Evolutionary conservation across 1,284 basidiomycete genomes (phyloP).

Genomic region (Ganoderma multipileum): DNA sequence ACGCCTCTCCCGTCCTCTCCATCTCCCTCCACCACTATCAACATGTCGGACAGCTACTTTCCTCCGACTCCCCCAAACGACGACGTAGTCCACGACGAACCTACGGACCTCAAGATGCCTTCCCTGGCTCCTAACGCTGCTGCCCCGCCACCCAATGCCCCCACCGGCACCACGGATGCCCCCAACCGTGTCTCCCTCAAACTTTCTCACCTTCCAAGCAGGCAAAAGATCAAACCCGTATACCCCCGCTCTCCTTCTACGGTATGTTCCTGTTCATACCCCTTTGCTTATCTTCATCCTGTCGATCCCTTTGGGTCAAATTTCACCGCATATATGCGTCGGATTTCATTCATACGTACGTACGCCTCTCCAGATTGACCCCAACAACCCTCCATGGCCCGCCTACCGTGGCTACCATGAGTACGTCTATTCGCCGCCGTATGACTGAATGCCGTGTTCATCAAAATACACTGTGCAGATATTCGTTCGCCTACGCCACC

Average conservation of each 20-base stretch:
- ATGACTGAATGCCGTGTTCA: not conserved
- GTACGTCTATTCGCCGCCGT: constrained; percentile 17
- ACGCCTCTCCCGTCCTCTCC: not conserved
- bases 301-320: constrained; percentile 8
- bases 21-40: not conserved
- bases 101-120: constrained; percentile 17
- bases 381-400: constrained; percentile 97
- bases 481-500: constrained; percentile 92
- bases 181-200: constrained; percentile 70
- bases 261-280: constrained; percentile 44
- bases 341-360: constrained; percentile 10
- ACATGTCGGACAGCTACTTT: constrained; percentile 32
- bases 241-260: constrained; percentile 78
- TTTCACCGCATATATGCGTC: constrained; percentile 12
- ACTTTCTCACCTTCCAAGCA: constrained; percentile 74
- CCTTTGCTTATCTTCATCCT: not conserved
- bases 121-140: constrained; percentile 33
- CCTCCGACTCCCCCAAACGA: constrained; percentile 33
- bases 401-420: constrained; percentile 91
- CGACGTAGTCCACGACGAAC: constrained; percentile 21
- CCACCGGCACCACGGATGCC: constrained; percentile 33
- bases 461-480: constrained; percentile 80
- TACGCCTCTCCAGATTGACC: constrained; percentile 63
- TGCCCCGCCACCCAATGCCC: constrained; percentile 31
- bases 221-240: constrained; percentile 69